phyloP scores from a whole-genome alignment of 306 rosid species.

The Lagenaria siceraria region DNA sequence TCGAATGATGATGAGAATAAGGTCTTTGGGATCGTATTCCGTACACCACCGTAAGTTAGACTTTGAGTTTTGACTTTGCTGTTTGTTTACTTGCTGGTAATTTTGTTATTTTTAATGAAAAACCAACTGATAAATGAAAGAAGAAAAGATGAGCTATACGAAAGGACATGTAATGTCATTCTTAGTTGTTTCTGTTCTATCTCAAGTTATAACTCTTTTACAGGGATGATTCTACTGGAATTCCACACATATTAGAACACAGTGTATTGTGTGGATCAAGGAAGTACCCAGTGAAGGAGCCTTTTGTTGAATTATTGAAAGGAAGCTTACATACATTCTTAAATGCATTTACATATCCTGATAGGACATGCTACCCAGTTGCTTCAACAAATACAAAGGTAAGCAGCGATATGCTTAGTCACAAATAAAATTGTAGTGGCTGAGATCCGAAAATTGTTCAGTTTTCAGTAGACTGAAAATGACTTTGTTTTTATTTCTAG shows the following conservation, averaged over 20 bases:
- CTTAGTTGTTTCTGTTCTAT: not conserved
- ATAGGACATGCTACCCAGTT: slow-evolving; percentile 92
- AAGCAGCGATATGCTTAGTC: not conserved
- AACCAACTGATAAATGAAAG: not conserved
- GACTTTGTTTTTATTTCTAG: slow-evolving; percentile 9
- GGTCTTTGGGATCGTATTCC: slow-evolving; percentile 89
- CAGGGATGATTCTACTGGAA: slow-evolving; percentile 92
- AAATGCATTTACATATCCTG: slow-evolving; percentile 96
- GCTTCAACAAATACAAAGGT: slow-evolving; percentile 95
- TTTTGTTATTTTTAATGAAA: not conserved
- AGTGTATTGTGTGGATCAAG: slow-evolving; percentile 93
- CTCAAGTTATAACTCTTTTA: not conserved
- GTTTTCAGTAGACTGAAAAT: not conserved
- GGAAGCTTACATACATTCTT: slow-evolving; percentile 90
- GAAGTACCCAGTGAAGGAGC: slow-evolving; percentile 88
- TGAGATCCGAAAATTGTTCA: not conserved
- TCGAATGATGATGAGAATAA: slow-evolving; percentile 87
- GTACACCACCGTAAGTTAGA: slow-evolving; percentile 83
- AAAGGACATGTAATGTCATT: not conserved
- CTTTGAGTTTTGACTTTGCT: not conserved
- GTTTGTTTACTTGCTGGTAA: not conserved
- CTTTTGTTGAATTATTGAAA: slow-evolving; percentile 83
- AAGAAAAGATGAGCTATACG: not conserved
- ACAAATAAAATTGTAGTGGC: not conserved
- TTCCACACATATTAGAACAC: slow-evolving; percentile 96